Evolutionary conservation across 805 yeast species (phyloP).

Genomic region (Zygosaccharomyces siamensis): DNA sequence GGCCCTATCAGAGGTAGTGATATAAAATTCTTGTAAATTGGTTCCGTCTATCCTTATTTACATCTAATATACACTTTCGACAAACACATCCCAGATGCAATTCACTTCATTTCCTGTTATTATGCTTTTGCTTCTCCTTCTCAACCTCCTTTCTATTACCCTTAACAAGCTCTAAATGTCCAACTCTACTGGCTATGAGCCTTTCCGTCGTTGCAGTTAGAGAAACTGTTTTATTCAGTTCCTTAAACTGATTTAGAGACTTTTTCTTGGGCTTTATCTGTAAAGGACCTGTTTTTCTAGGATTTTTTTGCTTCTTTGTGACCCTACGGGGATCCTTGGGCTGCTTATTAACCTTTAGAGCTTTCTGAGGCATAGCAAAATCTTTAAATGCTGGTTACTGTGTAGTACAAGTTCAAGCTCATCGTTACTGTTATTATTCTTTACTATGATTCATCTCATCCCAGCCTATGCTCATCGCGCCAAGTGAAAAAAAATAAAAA

Average conservation of each 20-base stretch:
- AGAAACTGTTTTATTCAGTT: slow-evolving; percentile 48
- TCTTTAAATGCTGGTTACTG: too few species aligned
- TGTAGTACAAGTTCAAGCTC: too few species aligned
- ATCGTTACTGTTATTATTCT: neutral
- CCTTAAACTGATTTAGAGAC: slow-evolving; percentile 46
- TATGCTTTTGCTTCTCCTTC: slow-evolving; percentile 39
- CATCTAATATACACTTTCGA: slow-evolving; percentile 8
- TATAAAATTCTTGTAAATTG: neutral
- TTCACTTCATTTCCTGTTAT: slow-evolving; percentile 7
- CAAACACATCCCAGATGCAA: slow-evolving; percentile 3
- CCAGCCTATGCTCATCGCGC: neutral
- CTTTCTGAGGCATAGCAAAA: slow-evolving; percentile 64
- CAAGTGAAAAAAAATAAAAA: slow-evolving; percentile 2
- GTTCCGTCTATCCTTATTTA: neutral
- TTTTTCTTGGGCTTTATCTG: slow-evolving; percentile 63
- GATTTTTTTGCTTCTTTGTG: slow-evolving; percentile 60
- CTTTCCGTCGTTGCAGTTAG: slow-evolving; percentile 69
- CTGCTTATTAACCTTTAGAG: slow-evolving; percentile 47
- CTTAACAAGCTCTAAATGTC: slow-evolving; percentile 85
- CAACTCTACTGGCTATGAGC: slow-evolving; percentile 82
- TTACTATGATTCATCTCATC: neutral
- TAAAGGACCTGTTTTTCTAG: slow-evolving; percentile 70
- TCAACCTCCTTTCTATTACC: slow-evolving; percentile 86
- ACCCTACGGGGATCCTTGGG: slow-evolving; percentile 39
- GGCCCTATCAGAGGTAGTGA: slow-evolving; percentile 43